Base-by-base conservation (phyloP, 2,329 filamentous ascomycete genomes). In the Dothistroma septosporum region DNA sequence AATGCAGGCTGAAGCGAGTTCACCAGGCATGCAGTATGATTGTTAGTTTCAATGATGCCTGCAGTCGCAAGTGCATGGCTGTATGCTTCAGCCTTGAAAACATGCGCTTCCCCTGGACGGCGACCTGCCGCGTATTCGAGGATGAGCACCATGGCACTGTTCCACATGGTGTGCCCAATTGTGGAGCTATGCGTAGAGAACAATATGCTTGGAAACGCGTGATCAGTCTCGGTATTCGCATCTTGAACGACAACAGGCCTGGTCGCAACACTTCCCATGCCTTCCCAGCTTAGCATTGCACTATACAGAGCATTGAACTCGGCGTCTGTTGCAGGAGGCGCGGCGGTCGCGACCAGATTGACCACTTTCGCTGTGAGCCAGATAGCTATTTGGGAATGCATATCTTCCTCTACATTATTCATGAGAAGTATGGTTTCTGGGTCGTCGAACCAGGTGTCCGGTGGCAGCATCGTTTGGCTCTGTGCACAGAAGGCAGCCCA, bases 111-210 rank as follows among this genome's bases (percentile, higher is more conserved):
- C 22, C 49, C 50, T 12, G 50, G 50, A n/a, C 58, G 33, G 24
- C 28, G 31, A 41, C 21, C 12, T 53, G 61, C 52, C 53, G 61
- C 61, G 33, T 56, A 58, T 31, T 63, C 61, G 24, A 63, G 55
- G 6, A 63, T 35, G 11, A 63, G 41, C 19, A 60, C 53, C 55
- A 60, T 60, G 35, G 61, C 54, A 3, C 50, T 63, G 33, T 63
- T 56, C 33, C 60, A 63, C 33, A 60, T 58, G 0, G 61, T 63
- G 33, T 63, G 61, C 4, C 61, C 61, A 37, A 63, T 58, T 2
- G 55, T 63, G 12, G 61, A 59, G n/a, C 61, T 63, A 19, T 63
- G 61, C 16, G 58, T 60, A 4, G 61, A 60, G 52, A 63, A 63
- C 7, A 63, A 44, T 11, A 63, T 63, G 24, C 58, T 55, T 1